These are phyloP conservation scores for Fusarium ambrosium DNA, from an alignment of 2,329 filamentous ascomycete species.

Conservation along the genomic window DNA sequence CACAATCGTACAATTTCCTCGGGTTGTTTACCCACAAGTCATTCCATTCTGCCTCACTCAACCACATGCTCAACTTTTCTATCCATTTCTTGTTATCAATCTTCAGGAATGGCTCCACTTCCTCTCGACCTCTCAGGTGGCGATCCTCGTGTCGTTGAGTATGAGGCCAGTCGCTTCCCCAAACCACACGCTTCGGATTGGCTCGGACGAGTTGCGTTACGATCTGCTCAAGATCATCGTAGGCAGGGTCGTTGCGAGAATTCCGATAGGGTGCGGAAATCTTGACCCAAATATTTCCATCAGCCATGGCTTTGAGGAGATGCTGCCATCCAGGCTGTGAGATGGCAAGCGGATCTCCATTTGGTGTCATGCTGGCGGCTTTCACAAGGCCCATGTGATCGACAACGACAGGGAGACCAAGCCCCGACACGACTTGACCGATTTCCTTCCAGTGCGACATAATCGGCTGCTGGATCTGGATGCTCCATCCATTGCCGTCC, in stretches of 20 bases:
- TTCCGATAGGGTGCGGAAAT: constrained; percentile 16
- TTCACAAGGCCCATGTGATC: constrained; percentile 25
- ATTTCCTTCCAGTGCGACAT: constrained; percentile 13
- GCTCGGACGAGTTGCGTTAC: constrained; percentile 16
- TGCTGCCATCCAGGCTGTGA: constrained; percentile 11
- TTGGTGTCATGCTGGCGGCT: constrained; percentile 10
- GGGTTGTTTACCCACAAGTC: constrained; percentile 24
- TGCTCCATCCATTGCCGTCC: constrained; percentile 15
- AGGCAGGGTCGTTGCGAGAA: constrained; percentile 11
- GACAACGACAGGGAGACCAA: constrained; percentile 9
- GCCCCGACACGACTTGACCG: neutral
- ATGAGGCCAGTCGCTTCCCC: constrained; percentile 21
- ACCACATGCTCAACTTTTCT: constrained; percentile 7
- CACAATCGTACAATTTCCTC: constrained; percentile 7
- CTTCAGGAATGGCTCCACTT: constrained; percentile 8
- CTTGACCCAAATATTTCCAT: constrained; percentile 18
- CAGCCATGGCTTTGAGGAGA: constrained; percentile 1
- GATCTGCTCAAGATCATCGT: constrained; percentile 12
- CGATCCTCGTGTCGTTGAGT: constrained; percentile 20
- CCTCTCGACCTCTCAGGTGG: constrained; percentile 5
- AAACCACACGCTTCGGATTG: constrained; percentile 18
- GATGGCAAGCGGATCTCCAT: neutral
- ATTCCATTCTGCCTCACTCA: constrained; percentile 16
- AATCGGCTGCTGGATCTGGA: constrained; percentile 18
- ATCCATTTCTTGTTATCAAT: constrained; percentile 16